Evolutionary conservation across 164 flowering plant species (phyloP), one percentile per base, ranked within the genome.

Genomic region (Liquidambar formosana): DNA sequence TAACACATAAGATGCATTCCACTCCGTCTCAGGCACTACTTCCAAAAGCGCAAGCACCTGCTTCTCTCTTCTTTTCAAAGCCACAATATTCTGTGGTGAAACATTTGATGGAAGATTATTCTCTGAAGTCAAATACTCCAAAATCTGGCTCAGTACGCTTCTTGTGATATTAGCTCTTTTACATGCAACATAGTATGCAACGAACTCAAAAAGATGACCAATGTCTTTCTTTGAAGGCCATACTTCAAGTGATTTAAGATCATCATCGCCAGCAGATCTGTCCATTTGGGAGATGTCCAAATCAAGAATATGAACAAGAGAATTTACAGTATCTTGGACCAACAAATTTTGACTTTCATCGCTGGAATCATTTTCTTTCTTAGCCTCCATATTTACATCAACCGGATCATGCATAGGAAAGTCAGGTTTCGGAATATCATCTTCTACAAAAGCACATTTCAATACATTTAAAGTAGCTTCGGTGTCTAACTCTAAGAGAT

Each of bases 391-490:
- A 68, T 47, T 70, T 59, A 61, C 65, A 71, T 77, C 75, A 3
- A 61, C 72, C 57, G 77, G 70, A 59, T 73, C 84, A 69, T 69
- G 67, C 38, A 72, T 47, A 62, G 75, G 43, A 33, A 65, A 22
- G 49, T 70, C 79, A 16, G 74, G 56, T 65, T 75, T 75, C 14
- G 60, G 69, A 59, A 53, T 57, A 61, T 84, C 87, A 66, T 74
- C 81, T 63, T 82, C 94, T 8, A 72, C 27, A 73, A 95, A 91
- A 68, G 97, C 97, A 77, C 77, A 86, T 70, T 75, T 84, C 70
- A 95, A 41, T 80, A 93, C 97, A 73, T 91, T 92, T 73, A 95
- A 81, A 70, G 96, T 87, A 63, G 97, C 96, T 79, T 89, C 97
- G 47, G 93, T 93, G 72, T 95, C 97, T 78, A 95, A 76, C 77